Evolutionary conservation across 768 basidiomycete species (phyloP).

Genomic region (Leccinum truebloodii): DNA sequence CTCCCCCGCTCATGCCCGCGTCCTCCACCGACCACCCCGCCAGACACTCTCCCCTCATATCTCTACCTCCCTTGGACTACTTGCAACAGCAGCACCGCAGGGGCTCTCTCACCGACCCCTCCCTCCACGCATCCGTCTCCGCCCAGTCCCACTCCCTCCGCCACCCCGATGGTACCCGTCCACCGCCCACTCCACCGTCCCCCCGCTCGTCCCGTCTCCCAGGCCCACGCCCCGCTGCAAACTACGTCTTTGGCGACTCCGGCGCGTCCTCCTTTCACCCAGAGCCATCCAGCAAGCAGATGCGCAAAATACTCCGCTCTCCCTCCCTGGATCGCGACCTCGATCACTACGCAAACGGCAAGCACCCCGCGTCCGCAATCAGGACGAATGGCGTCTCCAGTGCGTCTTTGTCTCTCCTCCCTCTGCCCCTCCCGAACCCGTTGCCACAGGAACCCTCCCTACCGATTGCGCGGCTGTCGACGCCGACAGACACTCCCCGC

Average conservation of each 20-base stretch:
- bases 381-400: slow-evolving; percentile 25
- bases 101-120: slow-evolving; percentile 83
- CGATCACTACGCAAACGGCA: slow-evolving; percentile 20
- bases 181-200: background rate
- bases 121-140: slow-evolving; percentile 51
- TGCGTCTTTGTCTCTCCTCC: slow-evolving; percentile 21
- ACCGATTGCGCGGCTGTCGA: slow-evolving; percentile 19
- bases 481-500: slow-evolving; percentile 30
- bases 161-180: slow-evolving; percentile 24
- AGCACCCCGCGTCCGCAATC: slow-evolving; percentile 19
- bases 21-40: slow-evolving; percentile 19
- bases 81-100: slow-evolving; percentile 74
- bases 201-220: slow-evolving; percentile 32
- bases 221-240: slow-evolving; percentile 60
- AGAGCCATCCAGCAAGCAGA: slow-evolving; percentile 38
- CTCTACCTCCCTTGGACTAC: slow-evolving; percentile 75
- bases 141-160: slow-evolving; percentile 19
- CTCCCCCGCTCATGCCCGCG: background rate
- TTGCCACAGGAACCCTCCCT: slow-evolving; percentile 31
- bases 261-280: slow-evolving; percentile 35
- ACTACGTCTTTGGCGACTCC: slow-evolving; percentile 68
- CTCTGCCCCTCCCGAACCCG: slow-evolving; percentile 7
- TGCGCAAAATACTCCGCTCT: slow-evolving; percentile 61
- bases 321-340: slow-evolving; percentile 49
- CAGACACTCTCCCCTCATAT: slow-evolving; percentile 54